Percentiles rank a stretch among this genome's conserved stretches.
Conservation (phyloP, 192 early-diverging fungal genomes). For the Umbelopsis ramanniana region DNA sequence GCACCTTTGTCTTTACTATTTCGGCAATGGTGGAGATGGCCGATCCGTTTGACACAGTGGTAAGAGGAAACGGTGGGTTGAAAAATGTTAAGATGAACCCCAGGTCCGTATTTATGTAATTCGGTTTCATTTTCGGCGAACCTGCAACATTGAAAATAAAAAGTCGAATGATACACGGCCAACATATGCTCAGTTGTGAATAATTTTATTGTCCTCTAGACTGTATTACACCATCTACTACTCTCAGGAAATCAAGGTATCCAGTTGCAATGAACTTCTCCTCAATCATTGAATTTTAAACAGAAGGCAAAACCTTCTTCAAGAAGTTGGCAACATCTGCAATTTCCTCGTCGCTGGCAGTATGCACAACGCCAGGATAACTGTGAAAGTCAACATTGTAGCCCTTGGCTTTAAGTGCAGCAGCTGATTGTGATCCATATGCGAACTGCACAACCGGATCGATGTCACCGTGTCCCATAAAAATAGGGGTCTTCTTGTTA, state of each 20-base stretch:
- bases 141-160: neutral
- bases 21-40: neutral
- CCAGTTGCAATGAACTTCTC: no score
- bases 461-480: conserved; percentile 82
- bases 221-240: neutral
- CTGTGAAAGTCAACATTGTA: conserved; percentile 76
- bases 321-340: conserved; percentile 72
- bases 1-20: neutral
- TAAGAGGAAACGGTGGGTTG: neutral
- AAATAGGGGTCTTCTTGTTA: conserved; percentile 75
- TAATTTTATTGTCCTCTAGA: conserved; percentile 21
- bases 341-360: conserved; percentile 68
- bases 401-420: conserved; percentile 59
- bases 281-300: no score
- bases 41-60: neutral
- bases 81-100: neutral
- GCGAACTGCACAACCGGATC: conserved; percentile 77
- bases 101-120: neutral
- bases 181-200: neutral
- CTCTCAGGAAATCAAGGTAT: neutral
- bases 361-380: conserved; percentile 85
- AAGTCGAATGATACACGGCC: neutral
- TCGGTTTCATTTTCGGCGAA: neutral
- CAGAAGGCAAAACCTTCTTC: conserved; percentile 28
- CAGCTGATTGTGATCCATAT: conserved; percentile 71